phyloP scores from a whole-genome alignment of 495 filamentous ascomycete species.

The Lichina pygmaea region DNA sequence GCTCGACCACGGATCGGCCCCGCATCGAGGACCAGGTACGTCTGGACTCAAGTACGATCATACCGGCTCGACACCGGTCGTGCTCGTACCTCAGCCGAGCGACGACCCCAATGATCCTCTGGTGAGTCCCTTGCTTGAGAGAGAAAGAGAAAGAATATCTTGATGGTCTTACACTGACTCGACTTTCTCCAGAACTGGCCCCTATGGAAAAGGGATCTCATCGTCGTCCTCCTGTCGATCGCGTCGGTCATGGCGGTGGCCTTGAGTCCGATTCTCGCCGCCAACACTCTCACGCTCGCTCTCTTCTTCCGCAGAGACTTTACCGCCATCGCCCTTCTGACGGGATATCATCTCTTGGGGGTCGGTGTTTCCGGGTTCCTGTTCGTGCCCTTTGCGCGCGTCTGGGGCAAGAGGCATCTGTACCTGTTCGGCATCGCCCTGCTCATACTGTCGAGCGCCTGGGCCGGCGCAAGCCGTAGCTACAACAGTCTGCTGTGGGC shows the following conservation, averaged over 20 bases:
- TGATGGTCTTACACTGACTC: neutral
- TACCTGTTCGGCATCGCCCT: conserved; percentile 59
- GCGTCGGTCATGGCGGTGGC: conserved; percentile 57
- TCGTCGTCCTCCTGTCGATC: conserved; percentile 50
- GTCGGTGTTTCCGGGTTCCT: conserved; percentile 57
- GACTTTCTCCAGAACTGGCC: conserved; percentile 48
- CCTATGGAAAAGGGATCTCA: conserved; percentile 59
- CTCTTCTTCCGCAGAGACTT: conserved; percentile 31
- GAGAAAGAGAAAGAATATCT: neutral
- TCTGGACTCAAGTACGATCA: conserved; percentile 43
- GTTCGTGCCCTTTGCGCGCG: conserved; percentile 63
- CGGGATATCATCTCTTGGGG: conserved; percentile 68
- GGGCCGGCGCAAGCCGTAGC: conserved; percentile 48
- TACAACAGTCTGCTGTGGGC: conserved; percentile 51
- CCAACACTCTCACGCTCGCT: conserved; percentile 50
- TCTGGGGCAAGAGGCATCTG: conserved; percentile 78
- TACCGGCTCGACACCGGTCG: conserved; percentile 34
- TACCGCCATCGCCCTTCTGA: conserved; percentile 50
- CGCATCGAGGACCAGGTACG: conserved; percentile 10
- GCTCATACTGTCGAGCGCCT: conserved; percentile 41
- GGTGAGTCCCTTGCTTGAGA: conserved; percentile 13
- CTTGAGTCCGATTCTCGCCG: conserved; percentile 62
- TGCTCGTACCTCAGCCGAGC: conserved; percentile 56
- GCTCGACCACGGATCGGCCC: conserved; percentile 24
- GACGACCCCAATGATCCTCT: conserved; percentile 29